Evolutionary conservation across 2,329 filamentous ascomycete genomes (phyloP), one percentile per base, ranked within the genome.

Genomic region (Monilinia aucupariae): DNA sequence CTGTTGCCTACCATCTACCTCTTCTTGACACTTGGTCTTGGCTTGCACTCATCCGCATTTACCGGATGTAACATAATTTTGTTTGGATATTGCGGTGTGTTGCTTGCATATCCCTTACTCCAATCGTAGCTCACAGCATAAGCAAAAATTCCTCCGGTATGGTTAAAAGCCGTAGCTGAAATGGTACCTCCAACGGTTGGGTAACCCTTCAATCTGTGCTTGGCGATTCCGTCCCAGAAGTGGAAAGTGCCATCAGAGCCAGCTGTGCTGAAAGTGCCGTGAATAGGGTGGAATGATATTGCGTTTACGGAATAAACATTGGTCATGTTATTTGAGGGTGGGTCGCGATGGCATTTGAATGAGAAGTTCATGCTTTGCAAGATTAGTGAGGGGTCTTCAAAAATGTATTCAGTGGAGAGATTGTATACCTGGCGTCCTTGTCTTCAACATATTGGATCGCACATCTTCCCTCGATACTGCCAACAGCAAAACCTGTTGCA

Each of bases 361-460:
- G 91, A 96, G 81, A 99, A 99, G 80, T 99, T 97, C 73, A 88
- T 89, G 71, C 87, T 88, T 68, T 7, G 13, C 58, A 51, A 55
- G 49, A 39, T 59, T 63, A 56, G 54, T 34, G 17, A 55, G 12
- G 13, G 12, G 56, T 39, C 43, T 58, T 30, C 39, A n/a, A 7
- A 12, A 34, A 53, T 48, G 20, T 3, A 20, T 20, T 27, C 17
- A 15, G 20, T 25, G 5, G 32, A 34, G 15, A 45, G 37, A 34
- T 39, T 34, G 8, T 8, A 27, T 79, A 87, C 87, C 78, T 84
- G 3, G 89, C 80, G 74, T 99, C 92, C 77, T 97, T 97, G 50
- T 99, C 94, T 72, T 99, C 93, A 43, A 97, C 91, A 72, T 99
- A 97, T 75, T 99, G 94, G 67, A 99, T 99, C 1, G 94, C 94